These are phyloP conservation scores for Starmerella tilneyi DNA, from an alignment of 805 yeast genomes.

Conservation along the genomic window DNA sequence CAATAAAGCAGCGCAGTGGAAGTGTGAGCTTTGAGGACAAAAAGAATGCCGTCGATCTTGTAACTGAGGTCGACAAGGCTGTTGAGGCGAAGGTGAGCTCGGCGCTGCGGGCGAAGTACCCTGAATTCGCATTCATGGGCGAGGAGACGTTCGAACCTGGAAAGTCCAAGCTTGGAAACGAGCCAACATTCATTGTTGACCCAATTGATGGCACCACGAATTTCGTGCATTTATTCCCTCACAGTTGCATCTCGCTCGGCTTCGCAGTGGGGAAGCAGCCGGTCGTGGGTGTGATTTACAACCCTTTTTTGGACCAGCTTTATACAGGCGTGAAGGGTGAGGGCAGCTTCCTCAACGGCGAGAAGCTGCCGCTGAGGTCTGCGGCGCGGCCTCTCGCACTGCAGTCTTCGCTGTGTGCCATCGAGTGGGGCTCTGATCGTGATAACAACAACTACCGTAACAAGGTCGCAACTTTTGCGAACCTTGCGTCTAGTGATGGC, in stretches of 20 bases:
- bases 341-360: slow-evolving; percentile 46
- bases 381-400: slow-evolving; percentile 35
- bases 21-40: slow-evolving; percentile 43
- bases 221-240: slow-evolving; percentile 54
- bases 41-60: slow-evolving; percentile 52
- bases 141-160: slow-evolving; percentile 51
- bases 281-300: slow-evolving; percentile 56
- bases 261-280: slow-evolving; percentile 41
- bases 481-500: slow-evolving; percentile 42
- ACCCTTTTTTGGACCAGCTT: slow-evolving; percentile 46
- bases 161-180: slow-evolving; percentile 37
- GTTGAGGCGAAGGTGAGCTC: slow-evolving; percentile 40
- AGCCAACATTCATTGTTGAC: slow-evolving; percentile 55
- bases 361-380: slow-evolving; percentile 33
- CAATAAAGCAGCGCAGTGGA: slow-evolving; percentile 43
- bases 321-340: slow-evolving; percentile 47
- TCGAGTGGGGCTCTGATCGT: slow-evolving; percentile 56
- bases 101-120: slow-evolving; percentile 34
- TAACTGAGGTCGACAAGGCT: slow-evolving; percentile 49
- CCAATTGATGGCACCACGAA: slow-evolving; percentile 60
- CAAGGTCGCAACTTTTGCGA: slow-evolving; percentile 41
- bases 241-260: slow-evolving; percentile 52
- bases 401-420: slow-evolving; percentile 45
- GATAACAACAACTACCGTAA: slow-evolving; percentile 41
- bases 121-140: slow-evolving; percentile 47